Evolutionary conservation across 257 asterid genomes (phyloP).

Genomic region (Solanum sejunctum): DNA sequence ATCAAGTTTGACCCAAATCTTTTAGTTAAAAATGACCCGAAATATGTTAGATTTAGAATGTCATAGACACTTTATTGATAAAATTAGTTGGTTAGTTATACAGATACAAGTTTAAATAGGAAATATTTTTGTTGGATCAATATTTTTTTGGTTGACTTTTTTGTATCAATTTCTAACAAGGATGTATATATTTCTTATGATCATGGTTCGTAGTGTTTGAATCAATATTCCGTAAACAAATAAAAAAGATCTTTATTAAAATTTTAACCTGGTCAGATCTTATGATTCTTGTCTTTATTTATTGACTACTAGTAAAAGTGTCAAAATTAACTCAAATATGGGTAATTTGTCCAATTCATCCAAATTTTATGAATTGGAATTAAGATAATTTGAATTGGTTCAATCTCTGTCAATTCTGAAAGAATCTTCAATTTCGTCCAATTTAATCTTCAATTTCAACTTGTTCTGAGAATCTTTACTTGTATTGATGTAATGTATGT

Average conservation of each 20-base stretch:
- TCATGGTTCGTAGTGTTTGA: background rate
- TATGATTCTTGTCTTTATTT: accelerated
- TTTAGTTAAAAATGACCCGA: background rate
- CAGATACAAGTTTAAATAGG: background rate
- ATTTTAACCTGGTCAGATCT: background rate
- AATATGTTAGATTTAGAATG: background rate
- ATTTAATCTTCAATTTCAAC: too few species aligned
- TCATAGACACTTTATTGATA: background rate
- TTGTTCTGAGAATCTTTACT: too few species aligned
- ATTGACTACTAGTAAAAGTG: background rate
- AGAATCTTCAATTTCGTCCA: too few species aligned
- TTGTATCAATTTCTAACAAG: background rate
- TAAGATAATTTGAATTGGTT: too few species aligned
- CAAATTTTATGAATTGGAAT: too few species aligned
- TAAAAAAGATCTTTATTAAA: accelerated
- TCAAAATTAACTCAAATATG: too few species aligned
- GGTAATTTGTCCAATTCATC: too few species aligned
- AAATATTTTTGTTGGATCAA: background rate
- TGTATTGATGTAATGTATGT: too few species aligned
- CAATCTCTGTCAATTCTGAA: too few species aligned
- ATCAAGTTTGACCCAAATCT: background rate
- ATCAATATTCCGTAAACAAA: accelerated
- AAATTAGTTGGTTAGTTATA: background rate
- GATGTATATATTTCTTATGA: background rate
- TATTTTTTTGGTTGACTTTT: background rate